These are phyloP conservation scores for Adansonia madagascariensis DNA, from an alignment of 441 rosid species.

Conservation along the genomic window DNA sequence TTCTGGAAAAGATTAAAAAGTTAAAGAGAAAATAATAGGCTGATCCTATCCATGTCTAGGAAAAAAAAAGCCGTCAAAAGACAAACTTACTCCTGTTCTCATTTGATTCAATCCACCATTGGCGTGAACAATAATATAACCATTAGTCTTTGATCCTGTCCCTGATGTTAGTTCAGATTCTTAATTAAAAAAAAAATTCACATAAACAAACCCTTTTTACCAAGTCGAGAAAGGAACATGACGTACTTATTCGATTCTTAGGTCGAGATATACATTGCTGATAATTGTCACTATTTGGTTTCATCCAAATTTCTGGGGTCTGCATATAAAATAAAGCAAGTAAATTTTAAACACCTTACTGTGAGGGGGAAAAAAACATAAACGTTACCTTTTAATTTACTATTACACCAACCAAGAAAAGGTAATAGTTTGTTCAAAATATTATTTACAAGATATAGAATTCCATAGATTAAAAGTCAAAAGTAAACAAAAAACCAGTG, in stretches of 20 bases:
- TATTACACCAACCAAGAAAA: conserved; percentile 9
- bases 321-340: conserved; percentile 30
- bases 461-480: conserved; percentile 6
- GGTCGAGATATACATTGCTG: conserved; percentile 68
- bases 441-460: background rate
- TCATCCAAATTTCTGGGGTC: conserved; percentile 90
- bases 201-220: background rate
- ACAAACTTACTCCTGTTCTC: conserved; percentile 82
- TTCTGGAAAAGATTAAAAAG: background rate
- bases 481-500: background rate
- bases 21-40: background rate
- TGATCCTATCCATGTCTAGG: background rate
- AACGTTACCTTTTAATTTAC: conserved; percentile 5
- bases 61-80: conserved; percentile 19
- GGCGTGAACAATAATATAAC: conserved; percentile 84
- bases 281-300: conserved; percentile 68
- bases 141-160: conserved; percentile 54
- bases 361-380: background rate
- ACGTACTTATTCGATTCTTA: conserved; percentile 57
- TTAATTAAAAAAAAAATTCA: background rate
- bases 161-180: conserved; percentile 39
- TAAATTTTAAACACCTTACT: conserved; percentile 3
- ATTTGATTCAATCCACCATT: conserved; percentile 98
- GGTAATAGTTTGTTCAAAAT: background rate
- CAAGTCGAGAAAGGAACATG: background rate